A percentile compares a stretch with the other conserved stretches of the same genome.
Evolutionary conservation across 805 yeast genomes (phyloP).

Genomic region (Saitoella complicata): DNA sequence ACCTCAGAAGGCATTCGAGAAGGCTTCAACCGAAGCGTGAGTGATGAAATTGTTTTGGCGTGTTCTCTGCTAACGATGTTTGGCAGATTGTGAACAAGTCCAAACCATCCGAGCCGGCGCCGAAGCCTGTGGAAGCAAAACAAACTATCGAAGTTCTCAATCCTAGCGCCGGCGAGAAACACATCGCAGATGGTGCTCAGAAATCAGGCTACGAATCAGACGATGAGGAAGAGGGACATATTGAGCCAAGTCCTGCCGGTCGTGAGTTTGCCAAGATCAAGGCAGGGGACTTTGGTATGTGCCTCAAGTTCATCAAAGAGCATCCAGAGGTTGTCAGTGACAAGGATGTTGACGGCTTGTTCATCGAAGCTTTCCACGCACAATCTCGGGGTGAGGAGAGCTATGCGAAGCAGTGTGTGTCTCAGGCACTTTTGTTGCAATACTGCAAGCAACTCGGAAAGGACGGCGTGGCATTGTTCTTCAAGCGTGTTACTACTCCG

Average conservation of each 20-base stretch:
- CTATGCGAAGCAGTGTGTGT: slow-evolving; percentile 49
- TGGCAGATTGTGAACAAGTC: too few relatives aligned
- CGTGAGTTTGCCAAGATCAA: slow-evolving; percentile 45
- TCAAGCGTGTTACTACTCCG: slow-evolving; percentile 40
- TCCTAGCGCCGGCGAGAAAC: background rate
- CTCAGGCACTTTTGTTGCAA: slow-evolving; percentile 65
- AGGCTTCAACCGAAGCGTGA: slow-evolving; percentile 53
- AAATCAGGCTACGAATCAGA: slow-evolving; percentile 4
- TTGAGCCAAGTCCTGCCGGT: slow-evolving; percentile 42
- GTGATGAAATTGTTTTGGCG: too few relatives aligned
- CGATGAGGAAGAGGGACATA: slow-evolving; percentile 14
- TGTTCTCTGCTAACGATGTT: too few relatives aligned
- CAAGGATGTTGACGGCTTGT: slow-evolving; percentile 76
- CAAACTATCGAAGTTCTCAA: slow-evolving; percentile 23
- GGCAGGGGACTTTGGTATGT: slow-evolving; percentile 29
- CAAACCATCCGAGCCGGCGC: too few relatives aligned
- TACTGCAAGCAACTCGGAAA: slow-evolving; percentile 36
- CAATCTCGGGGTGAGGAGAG: slow-evolving; percentile 46
- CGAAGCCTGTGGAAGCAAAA: slow-evolving; percentile 17
- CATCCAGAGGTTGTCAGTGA: slow-evolving; percentile 51
- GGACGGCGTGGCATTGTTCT: slow-evolving; percentile 47
- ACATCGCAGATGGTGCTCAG: slow-evolving; percentile 3
- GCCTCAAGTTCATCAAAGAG: slow-evolving; percentile 35
- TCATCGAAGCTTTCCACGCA: slow-evolving; percentile 82
- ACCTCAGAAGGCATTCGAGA: slow-evolving; percentile 83